Percentiles rank a stretch among this genome's conserved stretches.
These are phyloP conservation scores for Bruguiera hainesii DNA, from an alignment of 441 rosid species.

Conservation along the genomic window DNA sequence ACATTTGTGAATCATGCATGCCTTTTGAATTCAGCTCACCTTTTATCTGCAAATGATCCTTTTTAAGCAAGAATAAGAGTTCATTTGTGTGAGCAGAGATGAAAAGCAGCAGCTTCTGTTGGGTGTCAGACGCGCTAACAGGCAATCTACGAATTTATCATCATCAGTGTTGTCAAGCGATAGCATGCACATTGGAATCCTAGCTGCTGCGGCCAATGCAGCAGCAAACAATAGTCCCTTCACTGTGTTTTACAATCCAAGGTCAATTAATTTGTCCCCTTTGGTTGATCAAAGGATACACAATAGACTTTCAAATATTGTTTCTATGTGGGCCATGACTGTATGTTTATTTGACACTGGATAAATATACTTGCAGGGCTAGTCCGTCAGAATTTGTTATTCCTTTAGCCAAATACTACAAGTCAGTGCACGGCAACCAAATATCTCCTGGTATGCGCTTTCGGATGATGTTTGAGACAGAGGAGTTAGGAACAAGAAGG, in stretches of 20 bases:
- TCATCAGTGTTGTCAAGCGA: slow-evolving; percentile 96
- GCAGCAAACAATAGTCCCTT: slow-evolving; percentile 93
- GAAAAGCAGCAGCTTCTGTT: slow-evolving; percentile 83
- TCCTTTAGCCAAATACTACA: slow-evolving; percentile 89
- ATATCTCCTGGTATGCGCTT: slow-evolving; percentile 91
- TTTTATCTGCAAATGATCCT: slow-evolving; percentile 1
- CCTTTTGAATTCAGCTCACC: slow-evolving; percentile 6
- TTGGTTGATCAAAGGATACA: not conserved
- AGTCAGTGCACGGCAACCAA: slow-evolving; percentile 71
- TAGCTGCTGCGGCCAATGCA: slow-evolving; percentile 99
- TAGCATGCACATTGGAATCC: slow-evolving; percentile 96
- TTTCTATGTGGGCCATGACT: not conserved
- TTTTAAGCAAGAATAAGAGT: slow-evolving; percentile 18
- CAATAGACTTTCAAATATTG: not conserved
- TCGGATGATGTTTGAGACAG: slow-evolving; percentile 98
- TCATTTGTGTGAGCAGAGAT: slow-evolving; percentile 51
- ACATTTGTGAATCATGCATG: slow-evolving; percentile 2
- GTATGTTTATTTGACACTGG: slow-evolving; percentile 11
- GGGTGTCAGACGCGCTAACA: slow-evolving; percentile 86
- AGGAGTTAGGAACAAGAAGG: slow-evolving; percentile 90
- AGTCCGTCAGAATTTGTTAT: slow-evolving; percentile 94
- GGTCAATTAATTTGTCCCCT: slow-evolving; percentile 31
- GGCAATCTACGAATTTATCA: slow-evolving; percentile 85
- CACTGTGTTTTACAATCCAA: slow-evolving; percentile 86
- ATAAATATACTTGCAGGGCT: slow-evolving; percentile 43